Conservation (phyloP, 495 filamentous ascomycete species). For the Tetracladium setigerum region DNA sequence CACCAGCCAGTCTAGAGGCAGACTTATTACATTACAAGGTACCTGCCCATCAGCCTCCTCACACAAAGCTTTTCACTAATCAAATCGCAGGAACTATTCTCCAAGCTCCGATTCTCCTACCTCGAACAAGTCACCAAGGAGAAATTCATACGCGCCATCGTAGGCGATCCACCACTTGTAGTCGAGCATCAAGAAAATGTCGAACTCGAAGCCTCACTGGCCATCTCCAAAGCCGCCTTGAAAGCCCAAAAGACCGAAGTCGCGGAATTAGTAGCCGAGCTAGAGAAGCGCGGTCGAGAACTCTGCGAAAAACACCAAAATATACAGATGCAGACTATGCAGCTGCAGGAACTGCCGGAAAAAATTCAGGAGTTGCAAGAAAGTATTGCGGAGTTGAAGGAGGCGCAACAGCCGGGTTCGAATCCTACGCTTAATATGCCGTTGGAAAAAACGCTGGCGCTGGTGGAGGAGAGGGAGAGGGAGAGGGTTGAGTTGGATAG, state of each 20-base stretch:
- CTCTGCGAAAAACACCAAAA: constrained; percentile 52
- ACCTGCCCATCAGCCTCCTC: neutral
- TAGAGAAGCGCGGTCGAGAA: constrained; percentile 61
- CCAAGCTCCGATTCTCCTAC: constrained; percentile 93
- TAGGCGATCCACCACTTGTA: constrained; percentile 79
- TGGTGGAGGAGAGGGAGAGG: constrained; percentile 52
- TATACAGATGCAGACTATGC: constrained; percentile 51
- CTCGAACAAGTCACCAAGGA: constrained; percentile 77
- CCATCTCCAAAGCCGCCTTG: constrained; percentile 63
- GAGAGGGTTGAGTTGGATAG: constrained; percentile 58
- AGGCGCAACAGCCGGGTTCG: constrained; percentile 24
- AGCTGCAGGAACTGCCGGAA: constrained; percentile 52
- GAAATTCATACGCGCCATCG: constrained; percentile 69
- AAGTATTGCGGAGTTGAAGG: constrained; percentile 46
- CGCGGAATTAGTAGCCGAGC: constrained; percentile 56
- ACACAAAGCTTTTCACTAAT: neutral
- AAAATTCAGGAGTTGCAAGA: constrained; percentile 55
- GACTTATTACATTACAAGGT: constrained; percentile 85
- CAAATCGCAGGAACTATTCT: constrained; percentile 71
- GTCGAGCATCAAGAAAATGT: constrained; percentile 77
- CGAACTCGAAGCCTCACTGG: constrained; percentile 64
- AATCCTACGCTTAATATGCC: constrained; percentile 43
- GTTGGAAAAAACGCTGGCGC: constrained; percentile 47
- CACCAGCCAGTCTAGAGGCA: constrained; percentile 68
- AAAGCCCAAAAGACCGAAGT: constrained; percentile 76